phyloP scores from a whole-genome alignment of 768 basidiomycete genomes.

The Pleurotus eryngii region DNA sequence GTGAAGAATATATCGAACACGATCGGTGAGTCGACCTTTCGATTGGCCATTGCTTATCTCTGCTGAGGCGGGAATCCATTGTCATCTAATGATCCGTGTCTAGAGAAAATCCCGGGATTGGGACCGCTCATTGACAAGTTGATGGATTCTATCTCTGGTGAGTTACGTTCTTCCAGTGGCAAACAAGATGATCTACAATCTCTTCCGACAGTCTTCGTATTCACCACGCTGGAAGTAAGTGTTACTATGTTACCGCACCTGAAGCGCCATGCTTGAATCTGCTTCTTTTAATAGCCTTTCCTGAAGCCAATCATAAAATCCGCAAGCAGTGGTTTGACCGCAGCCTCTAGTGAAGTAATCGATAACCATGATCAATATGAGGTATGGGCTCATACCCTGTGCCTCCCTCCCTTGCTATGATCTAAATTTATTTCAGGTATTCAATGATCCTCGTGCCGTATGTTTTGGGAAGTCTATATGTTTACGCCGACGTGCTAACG shows the following conservation, averaged over 20 bases:
- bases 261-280: background rate
- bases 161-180: conserved; percentile 9
- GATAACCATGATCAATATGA: conserved; percentile 81
- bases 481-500: conserved; percentile 1
- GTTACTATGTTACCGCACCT: background rate
- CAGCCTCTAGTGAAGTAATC: conserved; percentile 74
- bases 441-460: conserved; percentile 78
- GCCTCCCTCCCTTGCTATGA: background rate
- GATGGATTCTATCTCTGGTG: conserved; percentile 66
- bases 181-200: no score
- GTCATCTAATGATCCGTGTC: conserved; percentile 12
- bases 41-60: background rate
- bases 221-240: conserved; percentile 77
- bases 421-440: conserved; percentile 38
- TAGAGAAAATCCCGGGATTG: conserved; percentile 84
- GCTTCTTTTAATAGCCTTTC: conserved; percentile 50
- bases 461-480: conserved; percentile 23
- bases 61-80: background rate
- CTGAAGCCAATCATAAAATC: conserved; percentile 74
- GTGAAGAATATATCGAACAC: conserved; percentile 77
- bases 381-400: conserved; percentile 8
- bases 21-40: conserved; percentile 44
- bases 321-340: conserved; percentile 59
- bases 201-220: conserved; percentile 60
- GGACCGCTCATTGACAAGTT: conserved; percentile 74